These are phyloP conservation scores for Ophiocordyceps camponoti-rufipedis DNA, from an alignment of 2,329 filamentous ascomycete species.

Conservation along the genomic window DNA sequence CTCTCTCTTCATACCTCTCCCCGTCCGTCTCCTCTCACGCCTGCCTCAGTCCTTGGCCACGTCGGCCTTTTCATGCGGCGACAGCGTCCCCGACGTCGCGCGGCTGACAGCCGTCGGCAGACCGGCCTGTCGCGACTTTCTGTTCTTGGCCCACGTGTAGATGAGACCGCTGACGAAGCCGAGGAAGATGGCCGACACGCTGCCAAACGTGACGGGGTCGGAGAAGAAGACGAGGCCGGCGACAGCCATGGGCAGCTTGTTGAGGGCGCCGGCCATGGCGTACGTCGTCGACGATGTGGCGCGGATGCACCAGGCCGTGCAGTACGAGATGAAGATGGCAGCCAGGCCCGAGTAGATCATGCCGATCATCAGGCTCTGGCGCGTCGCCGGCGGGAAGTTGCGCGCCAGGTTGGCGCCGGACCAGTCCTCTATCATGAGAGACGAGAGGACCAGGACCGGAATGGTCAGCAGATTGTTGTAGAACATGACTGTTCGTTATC, in stretches of 20 bases:
- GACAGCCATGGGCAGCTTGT: constrained; percentile 92
- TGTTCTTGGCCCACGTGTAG: constrained; percentile 39
- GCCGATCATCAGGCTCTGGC: constrained; percentile 63
- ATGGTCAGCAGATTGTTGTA: constrained; percentile 99
- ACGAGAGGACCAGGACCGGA: constrained; percentile 69
- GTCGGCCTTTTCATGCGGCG: constrained; percentile 34
- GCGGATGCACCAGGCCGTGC: constrained; percentile 95
- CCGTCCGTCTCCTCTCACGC: no score
- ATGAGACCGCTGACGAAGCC: constrained; percentile 88
- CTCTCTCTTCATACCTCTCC: neutral
- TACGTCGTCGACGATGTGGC: constrained; percentile 96
- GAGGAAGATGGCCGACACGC: constrained; percentile 76
- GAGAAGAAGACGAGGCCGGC: constrained; percentile 91
- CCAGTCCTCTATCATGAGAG: constrained; percentile 82
- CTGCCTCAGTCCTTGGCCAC: neutral
- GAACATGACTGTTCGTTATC: constrained; percentile 64
- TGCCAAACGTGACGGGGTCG: constrained; percentile 79
- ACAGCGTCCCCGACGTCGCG: neutral
- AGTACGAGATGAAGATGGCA: constrained; percentile 98
- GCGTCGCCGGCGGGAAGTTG: constrained; percentile 75
- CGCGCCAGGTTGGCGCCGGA: constrained; percentile 61
- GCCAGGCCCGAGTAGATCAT: constrained; percentile 91
- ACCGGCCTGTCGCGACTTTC: constrained; percentile 48
- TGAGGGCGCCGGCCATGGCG: constrained; percentile 94
- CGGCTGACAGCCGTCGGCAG: constrained; percentile 60